phyloP scores from a whole-genome alignment of 1,284 basidiomycete species.

The Cryptococcus maquisensis region DNA sequence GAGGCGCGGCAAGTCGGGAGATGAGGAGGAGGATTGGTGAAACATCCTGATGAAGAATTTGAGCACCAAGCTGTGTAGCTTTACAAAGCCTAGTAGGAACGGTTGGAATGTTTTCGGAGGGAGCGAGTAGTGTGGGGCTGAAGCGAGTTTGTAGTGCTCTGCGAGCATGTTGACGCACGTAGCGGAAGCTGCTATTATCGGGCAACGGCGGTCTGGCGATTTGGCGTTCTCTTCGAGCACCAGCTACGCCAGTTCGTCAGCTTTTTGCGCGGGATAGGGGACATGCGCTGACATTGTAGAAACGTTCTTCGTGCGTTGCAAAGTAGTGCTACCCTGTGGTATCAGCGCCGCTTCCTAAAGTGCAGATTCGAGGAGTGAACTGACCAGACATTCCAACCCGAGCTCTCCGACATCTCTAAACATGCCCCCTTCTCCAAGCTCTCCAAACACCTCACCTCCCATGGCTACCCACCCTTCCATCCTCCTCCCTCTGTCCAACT shows the following conservation, averaged over 20 bases:
- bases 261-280: neutral
- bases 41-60: slow-evolving; percentile 93
- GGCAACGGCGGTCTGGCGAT: slow-evolving; percentile 72
- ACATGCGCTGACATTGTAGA: slow-evolving; percentile 62
- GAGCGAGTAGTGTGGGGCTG: slow-evolving; percentile 28
- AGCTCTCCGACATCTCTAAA: slow-evolving; percentile 79
- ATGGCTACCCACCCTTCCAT: slow-evolving; percentile 49
- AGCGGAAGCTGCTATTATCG: slow-evolving; percentile 65
- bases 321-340: slow-evolving; percentile 58
- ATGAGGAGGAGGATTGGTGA: slow-evolving; percentile 81
- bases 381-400: slow-evolving; percentile 77
- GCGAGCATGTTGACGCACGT: slow-evolving; percentile 69
- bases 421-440: slow-evolving; percentile 71
- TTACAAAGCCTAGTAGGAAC: slow-evolving; percentile 81
- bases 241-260: slow-evolving; percentile 53
- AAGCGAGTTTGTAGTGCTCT: slow-evolving; percentile 57
- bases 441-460: slow-evolving; percentile 57
- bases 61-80: slow-evolving; percentile 75
- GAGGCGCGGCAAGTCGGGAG: slow-evolving; percentile 74
- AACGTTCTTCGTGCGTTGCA: slow-evolving; percentile 68
- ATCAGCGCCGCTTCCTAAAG: neutral
- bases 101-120: slow-evolving; percentile 75
- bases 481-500: slow-evolving; percentile 49
- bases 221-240: slow-evolving; percentile 80
- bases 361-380: slow-evolving; percentile 31